Conservation (phyloP, 495 filamentous ascomycete species). For the Poronia punctata region DNA sequence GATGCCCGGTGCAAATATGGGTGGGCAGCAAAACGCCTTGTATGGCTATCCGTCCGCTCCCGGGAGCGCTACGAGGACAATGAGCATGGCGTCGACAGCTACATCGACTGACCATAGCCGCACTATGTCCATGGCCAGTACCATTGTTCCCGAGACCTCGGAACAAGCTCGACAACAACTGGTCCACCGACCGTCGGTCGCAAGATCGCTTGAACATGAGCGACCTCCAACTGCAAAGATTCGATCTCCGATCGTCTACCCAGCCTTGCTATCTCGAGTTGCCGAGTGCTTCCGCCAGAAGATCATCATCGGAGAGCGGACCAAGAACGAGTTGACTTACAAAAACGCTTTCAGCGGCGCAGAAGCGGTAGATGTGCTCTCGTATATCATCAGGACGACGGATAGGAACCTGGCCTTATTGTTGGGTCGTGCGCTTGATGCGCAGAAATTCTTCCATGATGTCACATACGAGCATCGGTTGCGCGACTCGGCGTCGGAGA, state of each 20-base stretch:
- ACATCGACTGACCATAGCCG: slow-evolving; percentile 34
- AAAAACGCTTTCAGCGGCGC: slow-evolving; percentile 92
- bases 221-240: slow-evolving; percentile 45
- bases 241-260: slow-evolving; percentile 77
- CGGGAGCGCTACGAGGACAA: slow-evolving; percentile 41
- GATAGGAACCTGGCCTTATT: slow-evolving; percentile 93
- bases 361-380: slow-evolving; percentile 91
- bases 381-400: slow-evolving; percentile 90
- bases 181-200: slow-evolving; percentile 36
- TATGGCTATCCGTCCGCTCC: slow-evolving; percentile 25
- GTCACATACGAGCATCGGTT: slow-evolving; percentile 96
- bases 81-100: slow-evolving; percentile 46
- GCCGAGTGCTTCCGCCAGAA: slow-evolving; percentile 85
- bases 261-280: slow-evolving; percentile 83
- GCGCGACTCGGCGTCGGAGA: slow-evolving; percentile 80
- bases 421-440: slow-evolving; percentile 88
- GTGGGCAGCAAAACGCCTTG: slow-evolving; percentile 11
- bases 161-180: slow-evolving; percentile 32
- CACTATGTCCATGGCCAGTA: slow-evolving; percentile 90
- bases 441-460: slow-evolving; percentile 99
- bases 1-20: slow-evolving; percentile 12
- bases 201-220: slow-evolving; percentile 42
- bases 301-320: slow-evolving; percentile 72
- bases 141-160: slow-evolving; percentile 45
- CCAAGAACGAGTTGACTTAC: slow-evolving; percentile 95